Percentiles rank a stretch among this genome's conserved stretches.
Evolutionary conservation across 257 asterid genomes (phyloP).

Genomic region (Leonotis leonurus): DNA sequence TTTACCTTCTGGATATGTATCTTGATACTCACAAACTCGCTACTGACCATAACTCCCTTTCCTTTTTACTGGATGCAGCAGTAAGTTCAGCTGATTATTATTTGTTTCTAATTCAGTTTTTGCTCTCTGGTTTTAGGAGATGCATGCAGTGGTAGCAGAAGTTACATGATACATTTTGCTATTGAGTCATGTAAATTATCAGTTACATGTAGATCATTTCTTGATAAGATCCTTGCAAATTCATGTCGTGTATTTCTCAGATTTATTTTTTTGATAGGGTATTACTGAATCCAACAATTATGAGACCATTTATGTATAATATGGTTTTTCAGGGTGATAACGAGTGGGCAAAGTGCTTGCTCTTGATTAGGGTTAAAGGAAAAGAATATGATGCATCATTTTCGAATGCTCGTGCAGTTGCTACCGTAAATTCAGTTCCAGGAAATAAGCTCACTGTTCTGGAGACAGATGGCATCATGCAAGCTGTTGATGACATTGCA

Average conservation of each 20-base stretch:
- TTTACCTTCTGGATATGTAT: slow-evolving; percentile 78
- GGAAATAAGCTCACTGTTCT: slow-evolving; percentile 50
- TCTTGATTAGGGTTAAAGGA: slow-evolving; percentile 80
- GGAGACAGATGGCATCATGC: slow-evolving; percentile 64
- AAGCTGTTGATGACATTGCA: slow-evolving; percentile 93
- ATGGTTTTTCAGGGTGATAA: slow-evolving; percentile 68
- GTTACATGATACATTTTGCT: not conserved
- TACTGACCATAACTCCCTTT: slow-evolving; percentile 52
- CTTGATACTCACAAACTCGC: slow-evolving; percentile 84
- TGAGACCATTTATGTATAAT: slow-evolving; percentile 17
- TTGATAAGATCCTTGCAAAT: not conserved
- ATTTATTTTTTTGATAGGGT: not conserved
- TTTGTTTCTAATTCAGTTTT: slow-evolving; percentile 13
- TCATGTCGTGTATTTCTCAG: not conserved
- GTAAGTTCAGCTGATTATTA: slow-evolving; percentile 44
- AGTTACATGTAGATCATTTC: not conserved
- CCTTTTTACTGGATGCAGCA: slow-evolving; percentile 60
- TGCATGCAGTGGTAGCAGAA: slow-evolving; percentile 3
- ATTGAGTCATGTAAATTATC: slow-evolving; percentile 14
- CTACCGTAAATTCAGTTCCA: slow-evolving; percentile 52
- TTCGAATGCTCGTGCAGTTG: slow-evolving; percentile 89
- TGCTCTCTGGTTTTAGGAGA: slow-evolving; percentile 5
- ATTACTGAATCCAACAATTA: slow-evolving; percentile 4
- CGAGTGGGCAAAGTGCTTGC: slow-evolving; percentile 85
- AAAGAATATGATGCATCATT: slow-evolving; percentile 94